Conservation (phyloP, 768 basidiomycete genomes). For the Phylloporus arenicola region DNA sequence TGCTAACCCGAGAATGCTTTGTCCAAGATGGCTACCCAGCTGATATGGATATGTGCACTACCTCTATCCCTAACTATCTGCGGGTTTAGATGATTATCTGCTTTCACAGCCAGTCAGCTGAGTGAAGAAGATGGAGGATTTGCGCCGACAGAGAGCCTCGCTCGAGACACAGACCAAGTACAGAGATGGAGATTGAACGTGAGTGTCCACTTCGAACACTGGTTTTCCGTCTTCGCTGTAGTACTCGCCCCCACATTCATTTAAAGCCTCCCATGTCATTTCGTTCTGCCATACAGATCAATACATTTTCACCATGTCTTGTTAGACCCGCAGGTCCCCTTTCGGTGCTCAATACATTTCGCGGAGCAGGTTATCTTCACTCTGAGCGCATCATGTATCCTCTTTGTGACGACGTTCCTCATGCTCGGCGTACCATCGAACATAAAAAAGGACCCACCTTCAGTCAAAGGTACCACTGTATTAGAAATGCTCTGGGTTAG, state of each 20-base stretch:
- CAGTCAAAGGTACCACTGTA: background rate
- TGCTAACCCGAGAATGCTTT: background rate
- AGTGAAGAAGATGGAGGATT: background rate
- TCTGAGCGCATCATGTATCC: background rate
- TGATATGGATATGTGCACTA: slow-evolving; percentile 1
- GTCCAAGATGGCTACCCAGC: background rate
- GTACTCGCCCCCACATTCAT: too few species aligned
- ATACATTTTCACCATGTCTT: background rate
- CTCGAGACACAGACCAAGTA: background rate
- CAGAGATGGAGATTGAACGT: background rate
- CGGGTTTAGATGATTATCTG: too few species aligned
- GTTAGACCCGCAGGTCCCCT: background rate
- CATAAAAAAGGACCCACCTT: background rate
- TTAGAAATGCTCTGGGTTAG: background rate
- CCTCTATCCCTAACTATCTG: too few species aligned
- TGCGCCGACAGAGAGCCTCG: background rate
- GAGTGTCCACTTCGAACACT: background rate
- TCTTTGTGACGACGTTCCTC: background rate
- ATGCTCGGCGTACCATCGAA: background rate
- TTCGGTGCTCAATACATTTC: background rate
- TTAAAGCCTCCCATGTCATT: too few species aligned
- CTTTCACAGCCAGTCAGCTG: background rate
- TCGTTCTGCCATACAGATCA: background rate
- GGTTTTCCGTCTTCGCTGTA: too few species aligned
- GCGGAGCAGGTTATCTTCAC: background rate